These are phyloP conservation scores for Penicillium sp. DNA, from an alignment of 2,329 filamentous ascomycete genomes.

Conservation along the genomic window DNA sequence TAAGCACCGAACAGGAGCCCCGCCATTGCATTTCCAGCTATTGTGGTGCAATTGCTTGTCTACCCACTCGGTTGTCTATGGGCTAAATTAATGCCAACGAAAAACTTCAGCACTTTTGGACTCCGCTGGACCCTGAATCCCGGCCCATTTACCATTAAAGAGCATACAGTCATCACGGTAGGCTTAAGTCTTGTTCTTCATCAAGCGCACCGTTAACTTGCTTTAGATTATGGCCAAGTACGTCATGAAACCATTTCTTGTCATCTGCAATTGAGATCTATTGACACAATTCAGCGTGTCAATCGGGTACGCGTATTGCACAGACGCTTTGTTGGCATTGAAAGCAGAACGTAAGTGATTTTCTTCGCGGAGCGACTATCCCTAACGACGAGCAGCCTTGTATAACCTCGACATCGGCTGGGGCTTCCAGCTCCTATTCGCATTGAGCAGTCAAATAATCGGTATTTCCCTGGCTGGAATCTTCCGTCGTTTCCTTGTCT, in stretches of 20 bases:
- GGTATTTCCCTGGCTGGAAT: constrained; percentile 62
- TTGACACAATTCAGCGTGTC: constrained; percentile 16
- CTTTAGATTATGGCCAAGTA: constrained; percentile 21
- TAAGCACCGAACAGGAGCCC: constrained; percentile 33
- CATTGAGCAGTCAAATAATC: constrained; percentile 49
- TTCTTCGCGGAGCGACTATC: neutral
- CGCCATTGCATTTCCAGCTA: constrained; percentile 55
- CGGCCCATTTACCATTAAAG: constrained; percentile 43
- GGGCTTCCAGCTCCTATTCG: constrained; percentile 28
- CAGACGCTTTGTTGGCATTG: constrained; percentile 26
- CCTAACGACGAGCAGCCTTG: constrained; percentile 13
- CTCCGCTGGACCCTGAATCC: constrained; percentile 35
- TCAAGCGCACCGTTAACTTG: neutral
- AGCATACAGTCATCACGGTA: constrained; percentile 39
- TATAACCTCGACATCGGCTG: constrained; percentile 24
- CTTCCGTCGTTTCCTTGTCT: constrained; percentile 63
- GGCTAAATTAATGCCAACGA: constrained; percentile 33
- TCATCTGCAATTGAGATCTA: too few relatives aligned
- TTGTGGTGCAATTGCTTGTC: constrained; percentile 58
- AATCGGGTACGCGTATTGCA: constrained; percentile 28
- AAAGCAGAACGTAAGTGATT: constrained; percentile 21
- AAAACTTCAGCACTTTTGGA: constrained; percentile 33
- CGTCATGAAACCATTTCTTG: neutral
- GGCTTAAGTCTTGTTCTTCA: constrained; percentile 33
- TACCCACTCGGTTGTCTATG: constrained; percentile 48